Percentiles rank a stretch among this genome's conserved stretches.
phyloP scores from a whole-genome alignment of 768 basidiomycete species.

The Glaciozyma antarctica region DNA sequence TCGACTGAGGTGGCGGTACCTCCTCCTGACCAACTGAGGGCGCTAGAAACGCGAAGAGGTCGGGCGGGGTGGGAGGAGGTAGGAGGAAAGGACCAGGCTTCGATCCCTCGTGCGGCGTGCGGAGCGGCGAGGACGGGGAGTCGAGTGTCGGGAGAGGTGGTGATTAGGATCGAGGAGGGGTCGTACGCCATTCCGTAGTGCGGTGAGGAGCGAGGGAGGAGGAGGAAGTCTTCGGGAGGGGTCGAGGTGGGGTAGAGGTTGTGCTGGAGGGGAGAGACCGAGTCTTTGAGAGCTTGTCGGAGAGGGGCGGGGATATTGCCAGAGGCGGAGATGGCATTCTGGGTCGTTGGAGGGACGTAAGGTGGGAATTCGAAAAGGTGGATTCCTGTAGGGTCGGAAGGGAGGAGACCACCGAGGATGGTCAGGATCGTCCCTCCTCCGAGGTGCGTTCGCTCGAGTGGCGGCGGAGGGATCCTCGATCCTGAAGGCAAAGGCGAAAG shows the following conservation, averaged over 20 bases:
- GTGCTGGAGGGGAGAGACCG: constrained; percentile 39
- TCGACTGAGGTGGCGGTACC: constrained; percentile 16
- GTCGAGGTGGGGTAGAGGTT: constrained; percentile 52
- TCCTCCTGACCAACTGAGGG: constrained; percentile 25
- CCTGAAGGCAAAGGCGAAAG: not conserved
- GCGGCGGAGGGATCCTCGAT: not conserved
- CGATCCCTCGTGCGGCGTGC: constrained; percentile 47
- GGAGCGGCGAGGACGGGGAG: constrained; percentile 35
- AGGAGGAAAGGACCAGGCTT: constrained; percentile 66
- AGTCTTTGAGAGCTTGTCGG: constrained; percentile 57
- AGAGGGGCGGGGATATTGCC: constrained; percentile 36
- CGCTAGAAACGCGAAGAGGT: constrained; percentile 22
- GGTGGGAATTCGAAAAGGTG: constrained; percentile 59
- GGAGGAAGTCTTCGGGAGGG: constrained; percentile 64
- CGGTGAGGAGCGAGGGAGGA: constrained; percentile 60
- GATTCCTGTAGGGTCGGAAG: constrained; percentile 52
- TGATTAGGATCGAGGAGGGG: constrained; percentile 56
- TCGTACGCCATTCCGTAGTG: constrained; percentile 61
- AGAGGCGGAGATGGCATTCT: constrained; percentile 2
- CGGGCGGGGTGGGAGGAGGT: constrained; percentile 38
- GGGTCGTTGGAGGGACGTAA: constrained; percentile 35
- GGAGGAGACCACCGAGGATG: constrained; percentile 64
- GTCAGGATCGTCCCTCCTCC: constrained; percentile 55
- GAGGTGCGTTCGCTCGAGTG: not conserved
- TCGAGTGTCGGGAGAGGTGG: constrained; percentile 46